Conservation (phyloP, 1,284 basidiomycete genomes). For the Meripilus lineatus region DNA sequence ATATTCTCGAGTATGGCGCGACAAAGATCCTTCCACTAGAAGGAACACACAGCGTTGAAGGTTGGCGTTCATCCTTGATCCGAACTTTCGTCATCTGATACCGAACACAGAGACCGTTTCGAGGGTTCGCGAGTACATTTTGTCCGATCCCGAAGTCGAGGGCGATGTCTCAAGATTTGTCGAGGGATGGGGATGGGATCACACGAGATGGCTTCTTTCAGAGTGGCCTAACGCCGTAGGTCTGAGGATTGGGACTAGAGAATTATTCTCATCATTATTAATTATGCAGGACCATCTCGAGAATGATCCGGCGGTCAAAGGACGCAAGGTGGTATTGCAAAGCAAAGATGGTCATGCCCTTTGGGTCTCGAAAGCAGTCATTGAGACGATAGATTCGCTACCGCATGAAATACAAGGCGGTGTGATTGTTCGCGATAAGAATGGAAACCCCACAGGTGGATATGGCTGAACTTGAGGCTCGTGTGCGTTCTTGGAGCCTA, state of each 20-base stretch:
- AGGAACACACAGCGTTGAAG: constrained; percentile 55
- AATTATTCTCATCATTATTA: background rate
- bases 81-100: constrained; percentile 6
- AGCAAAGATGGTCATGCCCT: constrained; percentile 88
- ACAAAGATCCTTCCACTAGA: constrained; percentile 61
- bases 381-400: constrained; percentile 57
- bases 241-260: constrained; percentile 7
- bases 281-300: constrained; percentile 64
- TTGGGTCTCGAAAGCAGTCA: constrained; percentile 71
- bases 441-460: constrained; percentile 73
- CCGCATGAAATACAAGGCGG: constrained; percentile 75
- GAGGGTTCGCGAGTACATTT: constrained; percentile 63
- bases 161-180: constrained; percentile 60
- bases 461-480: no score
- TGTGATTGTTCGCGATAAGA: constrained; percentile 64
- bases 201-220: constrained; percentile 67
- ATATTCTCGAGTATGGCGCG: constrained; percentile 74
- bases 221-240: constrained; percentile 75
- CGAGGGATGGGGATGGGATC: constrained; percentile 89
- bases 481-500: no score
- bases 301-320: constrained; percentile 58
- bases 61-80: constrained; percentile 24
- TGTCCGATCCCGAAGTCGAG: constrained; percentile 48
- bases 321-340: constrained; percentile 69
- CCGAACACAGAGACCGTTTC: constrained; percentile 51